These are phyloP conservation scores for Mycena indigotica DNA, from an alignment of 768 basidiomycete species.

Conservation along the genomic window DNA sequence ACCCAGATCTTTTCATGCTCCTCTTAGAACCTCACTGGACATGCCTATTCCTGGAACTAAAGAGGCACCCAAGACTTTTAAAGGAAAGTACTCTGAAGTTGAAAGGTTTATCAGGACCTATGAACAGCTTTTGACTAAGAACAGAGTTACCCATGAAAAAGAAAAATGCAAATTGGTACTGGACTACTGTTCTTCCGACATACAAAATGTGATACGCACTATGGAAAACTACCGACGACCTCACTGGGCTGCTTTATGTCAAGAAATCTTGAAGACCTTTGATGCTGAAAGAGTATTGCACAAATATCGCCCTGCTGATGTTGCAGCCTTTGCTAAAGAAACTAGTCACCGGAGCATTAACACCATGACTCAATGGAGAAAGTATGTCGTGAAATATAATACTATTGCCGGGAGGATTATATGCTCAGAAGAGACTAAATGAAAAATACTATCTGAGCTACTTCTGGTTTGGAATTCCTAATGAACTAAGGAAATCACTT, in stretches of 20 bases:
- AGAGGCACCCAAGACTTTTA: slow-evolving; percentile 12
- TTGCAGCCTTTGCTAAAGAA: slow-evolving; percentile 1
- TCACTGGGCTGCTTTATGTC: slow-evolving; percentile 1
- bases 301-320: slow-evolving; percentile 2
- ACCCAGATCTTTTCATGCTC: not conserved
- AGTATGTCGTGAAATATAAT: slow-evolving; percentile 9
- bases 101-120: slow-evolving; percentile 5
- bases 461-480: slow-evolving; percentile 15
- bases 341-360: not conserved
- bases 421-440: not conserved
- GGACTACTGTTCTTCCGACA: slow-evolving; percentile 12
- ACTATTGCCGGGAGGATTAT: slow-evolving; percentile 11
- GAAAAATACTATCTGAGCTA: slow-evolving; percentile 1
- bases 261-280: slow-evolving; percentile 7
- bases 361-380: slow-evolving; percentile 13
- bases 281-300: slow-evolving; percentile 10
- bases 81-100: no score
- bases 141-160: not conserved
- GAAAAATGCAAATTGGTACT: no score
- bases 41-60: slow-evolving; percentile 5
- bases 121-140: not conserved
- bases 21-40: not conserved
- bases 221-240: not conserved
- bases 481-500: not conserved
- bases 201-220: slow-evolving; percentile 2